Base-by-base conservation (phyloP, 345 rosid genomes). In the Rhizophora apiculata region DNA sequence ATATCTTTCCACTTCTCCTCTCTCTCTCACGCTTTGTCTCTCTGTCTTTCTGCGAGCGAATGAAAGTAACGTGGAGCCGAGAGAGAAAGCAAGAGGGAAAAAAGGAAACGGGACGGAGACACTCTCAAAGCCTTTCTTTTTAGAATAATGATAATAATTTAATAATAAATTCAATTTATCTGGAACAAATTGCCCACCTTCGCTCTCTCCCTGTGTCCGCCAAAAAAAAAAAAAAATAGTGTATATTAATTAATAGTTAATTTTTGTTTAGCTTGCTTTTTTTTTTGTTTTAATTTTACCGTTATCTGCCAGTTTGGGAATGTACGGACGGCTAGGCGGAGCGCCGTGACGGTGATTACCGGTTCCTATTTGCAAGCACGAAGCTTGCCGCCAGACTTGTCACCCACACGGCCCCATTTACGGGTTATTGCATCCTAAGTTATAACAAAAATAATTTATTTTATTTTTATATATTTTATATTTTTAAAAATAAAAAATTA, bases 61-160 rank as follows among this genome's bases (percentile, higher is more conserved):
- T 22, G 30, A 22, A 56, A 56, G 29, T 24, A 52, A 32, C 49
- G 73, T 26, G 74, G 65, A 78, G 75, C 71, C 73, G 68, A 79
- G 62, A 51, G 82, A 77, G 72, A 69, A 74, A 62, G 57, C 64
- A 78, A 72, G 77, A 68, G 72, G 72, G 62, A 68, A 9, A 55
- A 19, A 22, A 60, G 63, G 63, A 67, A 72, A 80, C 62, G 72
- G 65, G 61, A 75, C 66, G 78, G 77, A 66, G 74, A 58, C 72
- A 59, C 75, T 70, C 79, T 77, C 75, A 22, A 55, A 55, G 59
- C 59, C 59, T 55, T 9, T n/a, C 29, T 26, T 55, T 55, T 24
- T 8, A 37, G 2, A 37, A 39, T 37, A 34, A 34, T 34, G 6
- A 34, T 34, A 34, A 34, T 34, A 34, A 7, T 34, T 34, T 34